Conservation (phyloP, 164 flowering plant genomes). For the Hamamelis virginiana region DNA sequence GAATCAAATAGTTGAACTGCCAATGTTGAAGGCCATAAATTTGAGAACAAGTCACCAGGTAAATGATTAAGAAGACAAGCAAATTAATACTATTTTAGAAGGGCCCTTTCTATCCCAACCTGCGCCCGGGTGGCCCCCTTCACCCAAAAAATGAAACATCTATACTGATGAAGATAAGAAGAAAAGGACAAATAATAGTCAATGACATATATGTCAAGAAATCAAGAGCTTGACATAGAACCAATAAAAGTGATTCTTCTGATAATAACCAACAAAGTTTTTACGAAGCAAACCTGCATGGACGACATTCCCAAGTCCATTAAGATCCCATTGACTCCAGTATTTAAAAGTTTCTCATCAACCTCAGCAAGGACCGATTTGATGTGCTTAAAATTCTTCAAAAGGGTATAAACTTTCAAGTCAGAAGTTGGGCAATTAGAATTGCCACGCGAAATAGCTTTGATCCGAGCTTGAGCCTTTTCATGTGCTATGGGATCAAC, state of each 20-base stretch:
- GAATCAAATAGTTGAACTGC: neutral
- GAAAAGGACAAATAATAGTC: too few relatives aligned
- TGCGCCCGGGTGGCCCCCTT: too few relatives aligned
- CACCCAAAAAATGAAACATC: too few relatives aligned
- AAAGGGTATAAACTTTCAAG: constrained; percentile 40
- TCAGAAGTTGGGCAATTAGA: constrained; percentile 18
- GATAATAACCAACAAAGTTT: neutral
- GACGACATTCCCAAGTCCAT: constrained; percentile 99
- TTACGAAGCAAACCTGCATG: constrained; percentile 74
- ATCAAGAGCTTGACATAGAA: neutral
- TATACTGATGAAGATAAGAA: too few relatives aligned
- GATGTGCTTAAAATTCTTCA: constrained; percentile 62
- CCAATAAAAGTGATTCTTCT: neutral
- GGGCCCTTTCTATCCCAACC: too few relatives aligned
- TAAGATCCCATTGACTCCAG: constrained; percentile 80
- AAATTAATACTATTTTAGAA: too few relatives aligned
- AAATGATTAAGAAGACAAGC: neutral
- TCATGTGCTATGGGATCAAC: constrained; percentile 80
- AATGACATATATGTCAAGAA: too few relatives aligned
- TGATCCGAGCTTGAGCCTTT: constrained; percentile 49
- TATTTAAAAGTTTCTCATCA: constrained; percentile 34
- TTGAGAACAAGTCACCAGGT: neutral
- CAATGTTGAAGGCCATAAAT: neutral
- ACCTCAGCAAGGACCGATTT: constrained; percentile 52
- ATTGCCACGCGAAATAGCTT: constrained; percentile 30